Conservation (phyloP, 805 yeast species). For the Suhomyces sp. region DNA sequence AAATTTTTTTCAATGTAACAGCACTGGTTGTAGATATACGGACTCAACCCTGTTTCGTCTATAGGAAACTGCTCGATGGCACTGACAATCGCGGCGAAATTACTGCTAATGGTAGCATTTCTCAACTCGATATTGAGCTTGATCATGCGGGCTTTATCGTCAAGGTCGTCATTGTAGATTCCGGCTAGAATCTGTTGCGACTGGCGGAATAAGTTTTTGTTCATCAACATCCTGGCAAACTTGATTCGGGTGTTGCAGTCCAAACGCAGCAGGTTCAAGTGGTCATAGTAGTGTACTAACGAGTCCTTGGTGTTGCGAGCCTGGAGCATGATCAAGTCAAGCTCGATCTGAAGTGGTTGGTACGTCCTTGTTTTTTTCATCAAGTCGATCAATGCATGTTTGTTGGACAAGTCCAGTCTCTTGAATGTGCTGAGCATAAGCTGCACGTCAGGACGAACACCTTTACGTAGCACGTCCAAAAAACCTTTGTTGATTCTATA, state of each 20-base stretch:
- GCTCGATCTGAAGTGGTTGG: conserved; percentile 7
- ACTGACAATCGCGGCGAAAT: conserved; percentile 17
- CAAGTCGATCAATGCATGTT: conserved; percentile 23
- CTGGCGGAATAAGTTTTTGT: conserved; percentile 23
- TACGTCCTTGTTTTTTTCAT: conserved; percentile 14
- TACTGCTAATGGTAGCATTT: conserved; percentile 15
- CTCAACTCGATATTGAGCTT: conserved; percentile 26
- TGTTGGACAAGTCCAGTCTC: conserved; percentile 21
- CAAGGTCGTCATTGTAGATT: conserved; percentile 22
- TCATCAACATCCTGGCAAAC: conserved; percentile 29
- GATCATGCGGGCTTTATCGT: conserved; percentile 25
- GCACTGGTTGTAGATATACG: conserved; percentile 34
- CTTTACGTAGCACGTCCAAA: conserved; percentile 28
- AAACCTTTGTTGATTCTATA: conserved; percentile 34
- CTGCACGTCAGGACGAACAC: conserved; percentile 34
- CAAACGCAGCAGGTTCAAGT: conserved; percentile 11
- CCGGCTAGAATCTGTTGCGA: conserved; percentile 21
- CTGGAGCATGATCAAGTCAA: conserved; percentile 19
- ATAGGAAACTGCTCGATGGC: conserved; percentile 30
- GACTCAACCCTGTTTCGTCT: conserved; percentile 27
- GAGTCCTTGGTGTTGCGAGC: conserved; percentile 16
- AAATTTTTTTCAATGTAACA: conserved; percentile 28
- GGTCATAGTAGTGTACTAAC: conserved; percentile 14
- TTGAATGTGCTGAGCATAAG: conserved; percentile 32
- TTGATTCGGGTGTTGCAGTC: conserved; percentile 26